phyloP scores from a whole-genome alignment of 257 asterid genomes.

The Cinchona pubescens region DNA sequence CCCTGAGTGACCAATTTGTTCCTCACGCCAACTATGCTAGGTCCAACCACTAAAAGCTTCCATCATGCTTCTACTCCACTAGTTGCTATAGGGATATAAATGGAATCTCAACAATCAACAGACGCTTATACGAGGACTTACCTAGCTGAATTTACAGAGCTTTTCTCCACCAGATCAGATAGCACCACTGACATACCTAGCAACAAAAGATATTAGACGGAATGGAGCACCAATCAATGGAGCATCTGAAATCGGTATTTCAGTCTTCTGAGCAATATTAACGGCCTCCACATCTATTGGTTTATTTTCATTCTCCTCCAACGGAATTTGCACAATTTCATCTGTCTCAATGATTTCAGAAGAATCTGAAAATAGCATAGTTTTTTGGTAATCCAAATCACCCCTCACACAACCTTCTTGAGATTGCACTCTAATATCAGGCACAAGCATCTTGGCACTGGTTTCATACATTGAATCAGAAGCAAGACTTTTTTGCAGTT shows the following conservation, averaged over 20 bases:
- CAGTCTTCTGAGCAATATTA: constrained; percentile 32
- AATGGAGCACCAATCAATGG: constrained; percentile 96
- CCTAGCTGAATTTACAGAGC: constrained; percentile 23
- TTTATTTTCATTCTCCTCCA: constrained; percentile 50
- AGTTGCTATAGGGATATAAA: not conserved
- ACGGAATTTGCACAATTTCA: constrained; percentile 74
- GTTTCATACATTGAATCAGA: constrained; percentile 32
- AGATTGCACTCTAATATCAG: constrained; percentile 35
- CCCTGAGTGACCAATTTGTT: not conserved
- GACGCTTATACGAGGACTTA: not conserved
- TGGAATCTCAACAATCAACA: not conserved
- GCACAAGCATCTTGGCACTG: constrained; percentile 29
- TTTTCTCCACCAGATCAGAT: constrained; percentile 69
- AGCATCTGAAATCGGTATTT: constrained; percentile 59
- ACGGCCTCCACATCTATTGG: constrained; percentile 26
- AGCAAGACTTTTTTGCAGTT: constrained; percentile 19
- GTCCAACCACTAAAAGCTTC: not conserved
- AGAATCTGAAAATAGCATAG: constrained; percentile 24
- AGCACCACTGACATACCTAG: constrained; percentile 97
- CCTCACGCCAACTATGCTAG: not conserved
- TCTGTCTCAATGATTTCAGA: constrained; percentile 47
- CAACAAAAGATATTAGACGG: constrained; percentile 84
- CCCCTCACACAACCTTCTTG: constrained; percentile 35
- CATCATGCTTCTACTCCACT: not conserved
- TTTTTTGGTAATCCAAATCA: constrained; percentile 20